Evolutionary conservation across 306 rosid species (phyloP).

Genomic region (Inga laurina): DNA sequence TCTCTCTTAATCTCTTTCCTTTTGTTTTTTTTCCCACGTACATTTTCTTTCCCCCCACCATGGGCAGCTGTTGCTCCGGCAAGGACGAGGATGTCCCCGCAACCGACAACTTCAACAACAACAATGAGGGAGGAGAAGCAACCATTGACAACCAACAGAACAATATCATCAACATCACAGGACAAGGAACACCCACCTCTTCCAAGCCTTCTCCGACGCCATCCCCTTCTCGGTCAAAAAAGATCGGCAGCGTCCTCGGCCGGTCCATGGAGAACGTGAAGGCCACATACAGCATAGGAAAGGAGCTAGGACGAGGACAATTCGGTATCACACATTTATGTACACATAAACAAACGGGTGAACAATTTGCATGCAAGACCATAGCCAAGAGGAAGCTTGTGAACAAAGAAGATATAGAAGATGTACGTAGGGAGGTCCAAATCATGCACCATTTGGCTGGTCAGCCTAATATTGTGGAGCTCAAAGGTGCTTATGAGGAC

Average conservation of each 20-base stretch:
- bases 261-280: slow-evolving; percentile 87
- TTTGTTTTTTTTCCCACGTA: not conserved
- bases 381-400: slow-evolving; percentile 90
- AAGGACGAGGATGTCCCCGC: slow-evolving; percentile 46
- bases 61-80: slow-evolving; percentile 98
- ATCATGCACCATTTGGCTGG: slow-evolving; percentile 95
- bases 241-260: slow-evolving; percentile 73
- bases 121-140: slow-evolving; percentile 44
- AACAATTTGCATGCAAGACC: slow-evolving; percentile 86
- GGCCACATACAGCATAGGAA: slow-evolving; percentile 60
- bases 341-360: slow-evolving; percentile 70
- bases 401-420: slow-evolving; percentile 82
- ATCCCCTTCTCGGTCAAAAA: slow-evolving; percentile 46
- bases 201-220: slow-evolving; percentile 29
- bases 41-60: slow-evolving; percentile 43
- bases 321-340: slow-evolving; percentile 89
- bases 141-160: not conserved
- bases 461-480: slow-evolving; percentile 85
- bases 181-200: not conserved
- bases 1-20: slow-evolving; percentile 18
- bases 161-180: not conserved
- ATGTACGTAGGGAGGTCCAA: slow-evolving; percentile 91
- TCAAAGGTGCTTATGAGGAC: slow-evolving; percentile 85
- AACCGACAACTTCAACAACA: not conserved
- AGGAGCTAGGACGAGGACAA: slow-evolving; percentile 93